Evolutionary conservation across 164 flowering plant genomes (phyloP).

Genomic region (Umbellularia californica): DNA sequence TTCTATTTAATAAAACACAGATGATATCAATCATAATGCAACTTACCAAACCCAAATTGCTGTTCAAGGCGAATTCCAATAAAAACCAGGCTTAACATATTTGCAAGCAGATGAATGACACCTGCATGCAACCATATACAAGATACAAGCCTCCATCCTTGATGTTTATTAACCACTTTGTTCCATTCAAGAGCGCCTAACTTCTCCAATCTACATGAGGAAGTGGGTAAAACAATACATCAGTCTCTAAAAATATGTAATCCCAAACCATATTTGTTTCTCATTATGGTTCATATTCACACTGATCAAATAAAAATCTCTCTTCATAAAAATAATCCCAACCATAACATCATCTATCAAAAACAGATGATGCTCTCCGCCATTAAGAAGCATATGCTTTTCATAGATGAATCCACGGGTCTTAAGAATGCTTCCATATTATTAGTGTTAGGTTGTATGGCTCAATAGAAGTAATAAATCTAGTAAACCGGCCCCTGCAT

Average conservation of each 20-base stretch:
- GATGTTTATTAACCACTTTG: slow-evolving; percentile 50
- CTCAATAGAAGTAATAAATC: no score
- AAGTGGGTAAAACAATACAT: background rate
- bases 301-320: background rate
- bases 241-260: background rate
- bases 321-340: no score
- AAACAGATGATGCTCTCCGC: no score
- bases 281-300: background rate
- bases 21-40: background rate
- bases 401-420: no score
- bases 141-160: slow-evolving; percentile 83
- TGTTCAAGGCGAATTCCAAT: slow-evolving; percentile 89
- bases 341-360: no score
- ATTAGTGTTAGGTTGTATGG: no score
- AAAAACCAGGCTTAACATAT: slow-evolving; percentile 71
- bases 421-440: no score
- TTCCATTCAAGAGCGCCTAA: slow-evolving; percentile 67
- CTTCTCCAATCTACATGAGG: slow-evolving; percentile 50
- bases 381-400: no score
- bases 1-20: background rate
- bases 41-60: slow-evolving; percentile 83
- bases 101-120: slow-evolving; percentile 63
- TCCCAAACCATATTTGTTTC: background rate
- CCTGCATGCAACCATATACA: slow-evolving; percentile 92
- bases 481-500: no score